A percentile compares a stretch with the other conserved stretches of the same genome.
These are phyloP conservation scores for Petunia axillaris DNA, from an alignment of 257 asterid genomes.

Conservation along the genomic window DNA sequence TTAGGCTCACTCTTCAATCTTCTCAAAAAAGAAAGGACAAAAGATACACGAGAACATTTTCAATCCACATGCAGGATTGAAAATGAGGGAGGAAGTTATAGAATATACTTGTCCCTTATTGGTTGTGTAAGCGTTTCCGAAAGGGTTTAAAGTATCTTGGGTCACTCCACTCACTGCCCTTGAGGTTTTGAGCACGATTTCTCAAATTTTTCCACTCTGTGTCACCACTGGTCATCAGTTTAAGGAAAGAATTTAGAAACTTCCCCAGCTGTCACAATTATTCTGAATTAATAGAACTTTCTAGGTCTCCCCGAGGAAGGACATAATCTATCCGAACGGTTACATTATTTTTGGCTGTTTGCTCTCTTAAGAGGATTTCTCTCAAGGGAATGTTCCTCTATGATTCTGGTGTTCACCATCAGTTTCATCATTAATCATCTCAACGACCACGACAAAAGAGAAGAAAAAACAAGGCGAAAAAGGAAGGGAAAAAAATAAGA, in stretches of 20 bases:
- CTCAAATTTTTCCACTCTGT: too few species aligned
- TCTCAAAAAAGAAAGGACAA: too few species aligned
- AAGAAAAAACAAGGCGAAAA: slow-evolving; percentile 4
- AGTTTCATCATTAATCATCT: not conserved
- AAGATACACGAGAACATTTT: too few species aligned
- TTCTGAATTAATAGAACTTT: not conserved
- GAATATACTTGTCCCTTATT: too few species aligned
- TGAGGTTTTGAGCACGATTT: too few species aligned
- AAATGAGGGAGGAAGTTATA: too few species aligned
- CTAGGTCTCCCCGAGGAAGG: not conserved
- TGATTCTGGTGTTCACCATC: not conserved
- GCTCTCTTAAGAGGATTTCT: not conserved
- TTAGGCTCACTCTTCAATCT: too few species aligned
- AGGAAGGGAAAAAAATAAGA: not conserved
- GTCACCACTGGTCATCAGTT: not conserved
- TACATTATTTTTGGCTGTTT: not conserved
- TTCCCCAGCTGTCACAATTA: slow-evolving; percentile 15
- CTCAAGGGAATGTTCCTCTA: slow-evolving; percentile 1
- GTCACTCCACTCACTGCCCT: too few species aligned
- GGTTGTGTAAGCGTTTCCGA: too few species aligned
- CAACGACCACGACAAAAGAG: not conserved
- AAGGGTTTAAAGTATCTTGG: too few species aligned
- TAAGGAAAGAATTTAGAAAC: not conserved
- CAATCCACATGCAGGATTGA: too few species aligned
- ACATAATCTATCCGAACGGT: not conserved